phyloP scores from a whole-genome alignment of 805 yeast species.

The Candida tammaniensis region DNA sequence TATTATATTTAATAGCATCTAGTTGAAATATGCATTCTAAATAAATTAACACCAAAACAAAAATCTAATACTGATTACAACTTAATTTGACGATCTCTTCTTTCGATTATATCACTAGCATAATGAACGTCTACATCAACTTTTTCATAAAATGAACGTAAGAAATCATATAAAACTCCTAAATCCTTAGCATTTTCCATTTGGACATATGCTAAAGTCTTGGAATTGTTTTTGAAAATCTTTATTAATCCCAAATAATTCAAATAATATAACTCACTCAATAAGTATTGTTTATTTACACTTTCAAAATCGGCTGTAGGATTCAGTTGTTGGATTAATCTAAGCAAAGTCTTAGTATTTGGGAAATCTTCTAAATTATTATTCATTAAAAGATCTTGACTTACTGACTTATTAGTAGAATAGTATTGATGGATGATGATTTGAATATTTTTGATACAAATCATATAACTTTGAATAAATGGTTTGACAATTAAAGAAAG shows the following conservation, averaged over 20 bases:
- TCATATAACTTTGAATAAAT: conserved; percentile 14
- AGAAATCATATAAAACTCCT: conserved; percentile 20
- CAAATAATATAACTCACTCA: conserved; percentile 37
- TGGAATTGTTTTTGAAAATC: conserved; percentile 40
- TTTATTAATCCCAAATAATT: conserved; percentile 31
- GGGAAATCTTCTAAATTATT: conserved; percentile 25
- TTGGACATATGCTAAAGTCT: conserved; percentile 38
- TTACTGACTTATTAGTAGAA: conserved; percentile 11
- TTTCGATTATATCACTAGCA: conserved; percentile 34
- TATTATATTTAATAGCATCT: no score
- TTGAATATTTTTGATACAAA: conserved; percentile 22
- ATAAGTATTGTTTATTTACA: conserved; percentile 40
- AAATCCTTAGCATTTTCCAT: conserved; percentile 29
- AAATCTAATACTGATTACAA: no score
- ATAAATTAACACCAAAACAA: no score
- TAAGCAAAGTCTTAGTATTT: conserved; percentile 30
- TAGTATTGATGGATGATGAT: conserved; percentile 9
- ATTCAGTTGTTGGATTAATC: conserved; percentile 20
- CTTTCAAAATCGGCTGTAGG: conserved; percentile 30
- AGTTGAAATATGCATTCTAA: no score
- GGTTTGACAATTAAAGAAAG: conserved; percentile 13
- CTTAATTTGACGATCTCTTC: no score
- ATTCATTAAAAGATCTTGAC: conserved; percentile 23
- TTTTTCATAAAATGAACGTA: conserved; percentile 16
- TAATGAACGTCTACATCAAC: conserved; percentile 24